phyloP scores from a whole-genome alignment of 257 asterid species.

The Solanum rostratum region DNA sequence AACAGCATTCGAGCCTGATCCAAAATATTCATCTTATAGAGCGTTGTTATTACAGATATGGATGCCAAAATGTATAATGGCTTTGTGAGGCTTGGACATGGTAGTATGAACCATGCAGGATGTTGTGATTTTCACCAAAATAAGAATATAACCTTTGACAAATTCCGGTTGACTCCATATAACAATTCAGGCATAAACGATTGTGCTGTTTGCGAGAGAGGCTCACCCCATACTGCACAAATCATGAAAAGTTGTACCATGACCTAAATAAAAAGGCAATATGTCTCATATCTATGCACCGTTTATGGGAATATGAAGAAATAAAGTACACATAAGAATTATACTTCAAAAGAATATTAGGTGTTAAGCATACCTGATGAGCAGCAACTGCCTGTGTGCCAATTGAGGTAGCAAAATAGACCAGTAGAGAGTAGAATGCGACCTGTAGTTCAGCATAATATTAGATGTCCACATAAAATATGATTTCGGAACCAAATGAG shows the following conservation, averaged over 20 bases:
- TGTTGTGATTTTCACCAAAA: neutral
- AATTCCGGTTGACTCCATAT: constrained; percentile 70
- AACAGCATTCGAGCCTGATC: constrained; percentile 68
- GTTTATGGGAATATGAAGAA: neutral
- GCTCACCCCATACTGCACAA: constrained; percentile 89
- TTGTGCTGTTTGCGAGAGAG: constrained; percentile 95
- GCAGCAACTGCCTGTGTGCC: constrained; percentile 74
- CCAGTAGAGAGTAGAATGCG: constrained; percentile 73
- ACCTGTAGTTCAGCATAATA: constrained; percentile 30
- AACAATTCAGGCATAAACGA: constrained; percentile 86
- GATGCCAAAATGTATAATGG: neutral
- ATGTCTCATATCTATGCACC: neutral
- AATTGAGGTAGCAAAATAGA: constrained; percentile 80
- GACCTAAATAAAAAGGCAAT: constrained; percentile 39
- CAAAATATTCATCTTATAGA: neutral
- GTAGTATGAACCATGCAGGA: neutral
- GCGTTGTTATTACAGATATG: neutral
- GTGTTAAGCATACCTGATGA: constrained; percentile 57
- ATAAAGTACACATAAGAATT: neutral
- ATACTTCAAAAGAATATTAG: neutral
- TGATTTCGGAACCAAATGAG: neutral
- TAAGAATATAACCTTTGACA: constrained; percentile 45
- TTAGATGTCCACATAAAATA: neutral
- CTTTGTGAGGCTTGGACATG: neutral
- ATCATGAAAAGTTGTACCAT: constrained; percentile 79